Evolutionary conservation across 306 rosid species (phyloP).

Genomic region (Prunus kanzakura): DNA sequence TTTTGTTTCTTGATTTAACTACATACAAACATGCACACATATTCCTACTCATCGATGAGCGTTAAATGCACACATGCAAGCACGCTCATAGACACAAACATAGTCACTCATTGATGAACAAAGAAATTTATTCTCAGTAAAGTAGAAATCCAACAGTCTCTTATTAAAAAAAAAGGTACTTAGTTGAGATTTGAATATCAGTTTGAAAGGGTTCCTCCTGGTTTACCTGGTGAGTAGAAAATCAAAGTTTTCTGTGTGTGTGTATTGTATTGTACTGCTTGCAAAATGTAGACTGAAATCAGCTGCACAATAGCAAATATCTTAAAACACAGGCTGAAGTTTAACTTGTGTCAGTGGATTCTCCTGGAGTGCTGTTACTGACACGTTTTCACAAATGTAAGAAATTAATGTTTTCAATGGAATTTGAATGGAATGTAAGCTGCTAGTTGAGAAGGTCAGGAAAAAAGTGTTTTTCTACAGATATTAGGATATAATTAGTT

Average conservation of each 20-base stretch:
- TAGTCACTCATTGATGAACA: no score
- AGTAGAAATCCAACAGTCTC: not conserved
- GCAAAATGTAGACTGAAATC: not conserved
- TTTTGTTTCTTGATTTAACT: not conserved
- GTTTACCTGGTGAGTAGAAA: no score
- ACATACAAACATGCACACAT: not conserved
- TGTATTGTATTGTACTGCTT: not conserved
- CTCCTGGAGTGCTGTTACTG: no score
- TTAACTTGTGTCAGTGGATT: no score
- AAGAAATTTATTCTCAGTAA: not conserved
- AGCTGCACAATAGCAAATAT: not conserved
- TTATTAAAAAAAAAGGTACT: not conserved
- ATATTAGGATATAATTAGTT: not conserved
- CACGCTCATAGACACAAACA: not conserved
- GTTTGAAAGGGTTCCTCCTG: not conserved
- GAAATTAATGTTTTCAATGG: no score
- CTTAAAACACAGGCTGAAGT: no score
- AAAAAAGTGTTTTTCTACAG: no score
- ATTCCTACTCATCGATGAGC: not conserved
- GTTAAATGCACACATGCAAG: not conserved
- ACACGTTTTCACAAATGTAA: no score
- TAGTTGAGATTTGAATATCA: not conserved
- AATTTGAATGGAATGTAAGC: no score
- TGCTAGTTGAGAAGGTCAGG: no score
- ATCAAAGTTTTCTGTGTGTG: no score